phyloP scores from a whole-genome alignment of 352 stramenopile species.

The Pythium chondricola region DNA sequence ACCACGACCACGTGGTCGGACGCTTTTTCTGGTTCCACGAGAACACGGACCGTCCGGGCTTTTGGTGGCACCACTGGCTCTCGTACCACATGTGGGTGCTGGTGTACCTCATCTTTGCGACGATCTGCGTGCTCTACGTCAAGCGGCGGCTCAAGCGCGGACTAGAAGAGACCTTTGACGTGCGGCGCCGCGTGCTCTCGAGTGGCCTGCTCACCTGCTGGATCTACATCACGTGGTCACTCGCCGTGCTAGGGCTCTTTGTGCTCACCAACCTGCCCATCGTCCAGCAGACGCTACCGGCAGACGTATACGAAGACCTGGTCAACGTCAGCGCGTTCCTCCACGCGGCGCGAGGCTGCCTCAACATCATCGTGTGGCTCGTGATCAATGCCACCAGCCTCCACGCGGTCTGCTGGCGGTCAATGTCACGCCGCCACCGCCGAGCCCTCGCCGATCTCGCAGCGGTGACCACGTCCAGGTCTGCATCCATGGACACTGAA shows the following conservation, averaged over 20 bases:
- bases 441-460: neutral
- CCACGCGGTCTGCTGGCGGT: slow-evolving; percentile 25
- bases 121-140: slow-evolving; percentile 70
- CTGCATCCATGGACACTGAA: neutral
- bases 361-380: slow-evolving; percentile 86
- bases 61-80: slow-evolving; percentile 82
- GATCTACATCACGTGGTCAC: slow-evolving; percentile 83
- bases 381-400: slow-evolving; percentile 70
- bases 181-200: slow-evolving; percentile 65
- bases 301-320: slow-evolving; percentile 38
- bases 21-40: slow-evolving; percentile 83
- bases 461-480: neutral
- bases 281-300: slow-evolving; percentile 23
- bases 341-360: slow-evolving; percentile 62
- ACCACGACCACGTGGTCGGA: slow-evolving; percentile 18
- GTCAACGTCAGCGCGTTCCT: slow-evolving; percentile 76
- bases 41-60: slow-evolving; percentile 65
- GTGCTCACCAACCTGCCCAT: slow-evolving; percentile 41
- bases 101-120: slow-evolving; percentile 67
- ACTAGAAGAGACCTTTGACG: slow-evolving; percentile 82
- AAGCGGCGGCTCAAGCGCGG: slow-evolving; percentile 63
- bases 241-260: slow-evolving; percentile 66
- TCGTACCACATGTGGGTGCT: slow-evolving; percentile 80
- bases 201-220: slow-evolving; percentile 76
- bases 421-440: neutral